Evolutionary conservation across 768 basidiomycete species (phyloP).

Genomic region (Tylopilus balloui): DNA sequence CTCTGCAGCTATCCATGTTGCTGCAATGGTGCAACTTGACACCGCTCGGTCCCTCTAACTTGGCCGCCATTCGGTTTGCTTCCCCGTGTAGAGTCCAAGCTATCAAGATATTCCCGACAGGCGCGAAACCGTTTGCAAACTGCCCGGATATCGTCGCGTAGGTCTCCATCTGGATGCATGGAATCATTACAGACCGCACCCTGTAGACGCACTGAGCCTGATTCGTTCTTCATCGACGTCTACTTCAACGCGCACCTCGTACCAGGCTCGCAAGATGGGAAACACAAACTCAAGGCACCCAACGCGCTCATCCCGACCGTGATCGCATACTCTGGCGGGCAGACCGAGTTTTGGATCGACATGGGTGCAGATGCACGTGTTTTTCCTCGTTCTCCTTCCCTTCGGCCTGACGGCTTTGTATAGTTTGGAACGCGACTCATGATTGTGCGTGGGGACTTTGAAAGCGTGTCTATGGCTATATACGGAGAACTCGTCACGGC

Average conservation of each 20-base stretch:
- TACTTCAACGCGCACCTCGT: constrained; percentile 70
- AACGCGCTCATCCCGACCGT: constrained; percentile 71
- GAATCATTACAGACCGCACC: neutral
- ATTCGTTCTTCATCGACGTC: constrained; percentile 67
- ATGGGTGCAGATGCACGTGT: constrained; percentile 63
- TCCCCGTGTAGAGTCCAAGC: constrained; percentile 63
- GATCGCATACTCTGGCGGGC: constrained; percentile 67
- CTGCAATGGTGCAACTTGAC: constrained; percentile 65
- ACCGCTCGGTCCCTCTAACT: constrained; percentile 50
- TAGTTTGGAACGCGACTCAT: constrained; percentile 74
- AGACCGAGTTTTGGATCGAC: constrained; percentile 60
- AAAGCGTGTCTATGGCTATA: constrained; percentile 48
- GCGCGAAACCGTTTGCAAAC: constrained; percentile 55
- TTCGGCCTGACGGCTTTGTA: constrained; percentile 4
- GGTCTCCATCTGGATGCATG: constrained; percentile 18
- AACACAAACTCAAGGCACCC: constrained; percentile 57
- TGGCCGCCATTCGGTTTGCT: constrained; percentile 71
- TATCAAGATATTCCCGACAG: constrained; percentile 67
- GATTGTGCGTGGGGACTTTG: constrained; percentile 75
- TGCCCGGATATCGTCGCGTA: constrained; percentile 62
- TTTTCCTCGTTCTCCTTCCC: neutral
- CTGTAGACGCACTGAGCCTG: constrained; percentile 62
- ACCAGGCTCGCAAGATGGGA: constrained; percentile 37
- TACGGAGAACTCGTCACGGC: constrained; percentile 55
- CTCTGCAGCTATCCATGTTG: constrained; percentile 40